Evolutionary conservation across 257 asterid species (phyloP).

Genomic region (Solanum neorickii): DNA sequence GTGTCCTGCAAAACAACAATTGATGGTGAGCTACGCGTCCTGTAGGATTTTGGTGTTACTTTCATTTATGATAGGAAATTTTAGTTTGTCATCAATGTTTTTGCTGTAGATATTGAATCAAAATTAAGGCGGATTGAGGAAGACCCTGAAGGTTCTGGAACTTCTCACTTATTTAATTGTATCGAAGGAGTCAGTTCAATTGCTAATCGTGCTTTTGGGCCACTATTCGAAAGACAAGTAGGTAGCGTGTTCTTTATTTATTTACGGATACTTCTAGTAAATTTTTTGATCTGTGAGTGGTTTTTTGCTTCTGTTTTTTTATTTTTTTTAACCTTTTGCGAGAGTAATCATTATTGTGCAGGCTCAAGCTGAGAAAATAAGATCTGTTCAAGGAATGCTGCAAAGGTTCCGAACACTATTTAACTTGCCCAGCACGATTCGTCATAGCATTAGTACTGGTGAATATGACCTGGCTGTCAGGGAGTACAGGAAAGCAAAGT

Average conservation of each 20-base stretch:
- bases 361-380: conserved; percentile 97
- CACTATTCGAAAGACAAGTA: conserved; percentile 98
- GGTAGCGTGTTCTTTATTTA: conserved; percentile 15
- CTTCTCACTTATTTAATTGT: conserved; percentile 60
- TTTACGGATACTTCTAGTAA: neutral
- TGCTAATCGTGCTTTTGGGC: conserved; percentile 92
- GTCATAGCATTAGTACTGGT: conserved; percentile 87
- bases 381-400: conserved; percentile 99
- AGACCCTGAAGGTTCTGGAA: conserved; percentile 98
- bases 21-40: conserved; percentile 55
- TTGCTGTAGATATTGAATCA: conserved; percentile 74
- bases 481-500: conserved; percentile 98
- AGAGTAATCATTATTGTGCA: conserved; percentile 10
- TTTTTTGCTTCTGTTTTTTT: neutral
- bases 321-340: neutral
- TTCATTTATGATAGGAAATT: neutral
- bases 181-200: conserved; percentile 78
- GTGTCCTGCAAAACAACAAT: conserved; percentile 98
- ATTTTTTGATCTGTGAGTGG: neutral
- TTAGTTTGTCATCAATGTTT: neutral
- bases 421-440: conserved; percentile 94
- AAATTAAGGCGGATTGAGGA: conserved; percentile 94
- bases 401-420: conserved; percentile 96
- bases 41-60: neutral
- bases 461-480: conserved; percentile 97